Conservation (phyloP, 768 basidiomycete species). For the Saitozyma podzolica region DNA sequence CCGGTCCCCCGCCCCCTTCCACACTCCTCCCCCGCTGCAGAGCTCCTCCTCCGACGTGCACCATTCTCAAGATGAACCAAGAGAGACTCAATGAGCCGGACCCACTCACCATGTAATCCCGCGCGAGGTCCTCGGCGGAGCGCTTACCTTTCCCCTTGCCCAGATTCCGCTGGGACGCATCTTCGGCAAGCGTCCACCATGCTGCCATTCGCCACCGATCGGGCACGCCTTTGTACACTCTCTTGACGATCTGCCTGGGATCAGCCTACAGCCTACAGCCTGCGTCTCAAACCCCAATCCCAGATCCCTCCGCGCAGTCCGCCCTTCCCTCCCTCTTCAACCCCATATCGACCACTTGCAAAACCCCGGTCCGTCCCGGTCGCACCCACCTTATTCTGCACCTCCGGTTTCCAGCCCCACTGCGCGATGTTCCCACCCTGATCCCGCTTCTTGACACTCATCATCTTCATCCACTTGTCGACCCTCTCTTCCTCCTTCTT, state of each 20-base stretch:
- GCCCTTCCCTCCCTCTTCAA: not conserved
- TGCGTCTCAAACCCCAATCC: not conserved
- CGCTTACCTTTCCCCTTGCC: slow-evolving; percentile 28
- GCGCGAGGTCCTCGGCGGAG: slow-evolving; percentile 53
- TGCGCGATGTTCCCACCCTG: slow-evolving; percentile 71
- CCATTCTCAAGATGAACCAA: not conserved
- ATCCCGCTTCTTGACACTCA: slow-evolving; percentile 64
- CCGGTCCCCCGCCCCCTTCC: not conserved
- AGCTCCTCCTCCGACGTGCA: too few species aligned
- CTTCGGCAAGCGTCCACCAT: slow-evolving; percentile 78
- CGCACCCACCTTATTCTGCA: slow-evolving; percentile 63
- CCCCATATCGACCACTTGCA: too few species aligned
- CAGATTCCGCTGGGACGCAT: slow-evolving; percentile 8
- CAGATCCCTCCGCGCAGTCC: too few species aligned
- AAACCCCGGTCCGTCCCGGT: too few species aligned
- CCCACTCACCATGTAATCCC: slow-evolving; percentile 45
- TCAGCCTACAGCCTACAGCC: slow-evolving; percentile 19
- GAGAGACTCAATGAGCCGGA: not conserved
- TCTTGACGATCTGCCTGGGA: slow-evolving; percentile 55
- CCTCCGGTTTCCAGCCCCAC: slow-evolving; percentile 66
- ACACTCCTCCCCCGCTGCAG: too few species aligned
- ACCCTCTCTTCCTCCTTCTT: slow-evolving; percentile 73
- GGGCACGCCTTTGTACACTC: slow-evolving; percentile 93
- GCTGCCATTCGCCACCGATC: slow-evolving; percentile 92
- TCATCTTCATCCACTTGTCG: slow-evolving; percentile 91